Conservation (phyloP, 768 basidiomycete genomes). For the Leccinum boreale region DNA sequence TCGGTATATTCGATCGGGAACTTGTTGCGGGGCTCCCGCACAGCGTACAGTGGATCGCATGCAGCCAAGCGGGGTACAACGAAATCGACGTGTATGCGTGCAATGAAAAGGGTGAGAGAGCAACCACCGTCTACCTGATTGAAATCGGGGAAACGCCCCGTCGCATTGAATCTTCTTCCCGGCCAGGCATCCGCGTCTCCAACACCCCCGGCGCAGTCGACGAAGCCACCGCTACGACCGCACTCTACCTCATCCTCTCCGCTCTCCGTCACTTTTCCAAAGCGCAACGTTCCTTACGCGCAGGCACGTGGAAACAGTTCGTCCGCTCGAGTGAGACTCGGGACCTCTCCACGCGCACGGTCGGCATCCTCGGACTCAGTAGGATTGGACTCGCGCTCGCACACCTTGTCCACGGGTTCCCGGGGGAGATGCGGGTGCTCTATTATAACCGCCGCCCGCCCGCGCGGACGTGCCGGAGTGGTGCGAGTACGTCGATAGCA, state of each 20-base stretch:
- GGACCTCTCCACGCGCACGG: constrained; percentile 64
- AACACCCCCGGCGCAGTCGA: constrained; percentile 90
- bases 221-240: constrained; percentile 87
- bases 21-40: constrained; percentile 58
- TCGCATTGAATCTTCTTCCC: not conserved
- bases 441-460: constrained; percentile 65
- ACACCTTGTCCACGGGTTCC: constrained; percentile 72
- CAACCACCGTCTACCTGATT: constrained; percentile 24
- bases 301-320: constrained; percentile 54
- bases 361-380: constrained; percentile 73
- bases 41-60: constrained; percentile 76
- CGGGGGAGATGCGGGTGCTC: constrained; percentile 71
- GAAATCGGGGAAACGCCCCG: too few species aligned
- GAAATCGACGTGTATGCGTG: constrained; percentile 73
- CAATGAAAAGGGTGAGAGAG: constrained; percentile 65
- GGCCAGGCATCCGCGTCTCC: constrained; percentile 34
- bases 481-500: constrained; percentile 72
- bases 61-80: constrained; percentile 89
- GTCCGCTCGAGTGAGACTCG: constrained; percentile 46
- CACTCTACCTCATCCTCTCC: constrained; percentile 78
- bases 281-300: constrained; percentile 51
- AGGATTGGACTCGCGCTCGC: constrained; percentile 74
- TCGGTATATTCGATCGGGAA: constrained; percentile 49
- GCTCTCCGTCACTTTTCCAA: constrained; percentile 69
- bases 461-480: constrained; percentile 60